These are phyloP conservation scores for Fusarium paranaense DNA, from an alignment of 2,329 filamentous ascomycete genomes.

Conservation along the genomic window DNA sequence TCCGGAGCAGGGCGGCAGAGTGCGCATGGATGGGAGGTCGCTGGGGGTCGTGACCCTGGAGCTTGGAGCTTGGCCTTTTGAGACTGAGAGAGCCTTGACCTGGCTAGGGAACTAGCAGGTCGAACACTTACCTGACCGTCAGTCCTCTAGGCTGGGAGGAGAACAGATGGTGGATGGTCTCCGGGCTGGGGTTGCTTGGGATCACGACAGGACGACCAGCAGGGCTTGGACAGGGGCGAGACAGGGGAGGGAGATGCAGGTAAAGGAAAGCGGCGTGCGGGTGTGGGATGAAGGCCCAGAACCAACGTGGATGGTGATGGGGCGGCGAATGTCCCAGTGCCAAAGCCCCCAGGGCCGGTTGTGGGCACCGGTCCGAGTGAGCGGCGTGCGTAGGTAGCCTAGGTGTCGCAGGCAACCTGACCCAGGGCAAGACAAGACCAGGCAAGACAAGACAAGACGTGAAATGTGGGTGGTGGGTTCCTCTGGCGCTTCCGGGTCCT, in stretches of 20 bases:
- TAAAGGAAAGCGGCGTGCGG: slow-evolving; percentile 43
- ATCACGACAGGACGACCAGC: slow-evolving; percentile 42
- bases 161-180: slow-evolving; percentile 42
- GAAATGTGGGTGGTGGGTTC: slow-evolving; percentile 16
- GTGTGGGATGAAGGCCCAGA: slow-evolving; percentile 41
- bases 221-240: slow-evolving; percentile 35
- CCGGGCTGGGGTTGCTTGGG: slow-evolving; percentile 43
- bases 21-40: slow-evolving; percentile 29
- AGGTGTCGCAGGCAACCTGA: slow-evolving; percentile 11
- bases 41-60: slow-evolving; percentile 27
- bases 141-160: slow-evolving; percentile 24
- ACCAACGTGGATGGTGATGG: slow-evolving; percentile 35
- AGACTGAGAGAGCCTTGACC: slow-evolving; percentile 29
- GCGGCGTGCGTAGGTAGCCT: slow-evolving; percentile 15
- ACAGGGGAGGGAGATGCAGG: slow-evolving; percentile 43
- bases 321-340: slow-evolving; percentile 20
- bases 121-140: slow-evolving; percentile 29
- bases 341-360: slow-evolving; percentile 13
- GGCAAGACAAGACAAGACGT: slow-evolving; percentile 8
- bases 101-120: slow-evolving; percentile 15
- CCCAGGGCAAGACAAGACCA: background rate
- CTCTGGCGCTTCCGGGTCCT: slow-evolving; percentile 16
- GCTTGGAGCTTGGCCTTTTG: slow-evolving; percentile 18
- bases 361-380: slow-evolving; percentile 30
- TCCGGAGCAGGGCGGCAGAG: slow-evolving; percentile 26